phyloP scores from a whole-genome alignment of 371 early-diverging fungal species.

The Actinomortierella ambigua region DNA sequence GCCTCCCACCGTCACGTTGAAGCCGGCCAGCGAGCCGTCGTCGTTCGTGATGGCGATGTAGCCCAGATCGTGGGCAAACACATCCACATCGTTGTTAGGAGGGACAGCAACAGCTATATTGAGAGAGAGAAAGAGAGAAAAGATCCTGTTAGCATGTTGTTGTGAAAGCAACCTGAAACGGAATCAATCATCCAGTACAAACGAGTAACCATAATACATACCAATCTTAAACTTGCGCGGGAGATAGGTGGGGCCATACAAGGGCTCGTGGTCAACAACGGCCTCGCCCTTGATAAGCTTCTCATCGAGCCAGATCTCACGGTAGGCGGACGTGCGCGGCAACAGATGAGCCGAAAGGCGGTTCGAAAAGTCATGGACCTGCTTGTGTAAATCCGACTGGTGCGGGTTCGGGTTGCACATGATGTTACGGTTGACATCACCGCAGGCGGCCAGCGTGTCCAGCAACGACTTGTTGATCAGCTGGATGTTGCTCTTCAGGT shows the following conservation, averaged over 20 bases:
- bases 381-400: conserved; percentile 76
- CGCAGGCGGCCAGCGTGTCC: conserved; percentile 94
- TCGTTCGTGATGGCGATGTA: conserved; percentile 87
- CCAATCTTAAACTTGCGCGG: conserved; percentile 94
- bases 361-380: conserved; percentile 74
- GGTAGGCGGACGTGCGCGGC: conserved; percentile 89
- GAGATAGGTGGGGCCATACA: conserved; percentile 90
- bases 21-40: conserved; percentile 78
- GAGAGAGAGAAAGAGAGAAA: neutral
- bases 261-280: conserved; percentile 84
- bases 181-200: no score
- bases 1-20: conserved; percentile 93
- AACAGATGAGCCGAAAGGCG: conserved; percentile 76
- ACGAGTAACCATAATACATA: conserved; percentile 19
- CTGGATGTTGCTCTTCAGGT: conserved; percentile 85
- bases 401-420: conserved; percentile 88
- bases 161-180: neutral
- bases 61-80: conserved; percentile 93
- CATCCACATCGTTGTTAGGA: conserved; percentile 95
- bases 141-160: no score
- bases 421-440: conserved; percentile 96
- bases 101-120: conserved; percentile 85
- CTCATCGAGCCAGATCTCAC: conserved; percentile 95
- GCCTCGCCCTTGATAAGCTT: conserved; percentile 79
- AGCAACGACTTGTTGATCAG: conserved; percentile 87